phyloP scores from a whole-genome alignment of 495 filamentous ascomycete genomes.

The Neurospora africana region DNA sequence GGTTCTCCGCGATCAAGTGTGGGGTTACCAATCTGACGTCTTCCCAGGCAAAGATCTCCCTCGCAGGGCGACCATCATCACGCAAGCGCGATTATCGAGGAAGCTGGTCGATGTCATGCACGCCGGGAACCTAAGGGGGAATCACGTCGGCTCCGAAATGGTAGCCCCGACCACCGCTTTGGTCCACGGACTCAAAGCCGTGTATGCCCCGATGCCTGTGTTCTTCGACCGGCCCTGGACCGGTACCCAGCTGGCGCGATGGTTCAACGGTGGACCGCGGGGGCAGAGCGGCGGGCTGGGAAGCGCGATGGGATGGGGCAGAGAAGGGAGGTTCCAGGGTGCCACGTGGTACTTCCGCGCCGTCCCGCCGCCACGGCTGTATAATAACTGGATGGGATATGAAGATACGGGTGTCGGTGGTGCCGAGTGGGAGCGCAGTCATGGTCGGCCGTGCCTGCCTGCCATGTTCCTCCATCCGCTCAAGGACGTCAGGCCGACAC shows the following conservation, averaged over 20 bases:
- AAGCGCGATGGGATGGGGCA: constrained; percentile 39
- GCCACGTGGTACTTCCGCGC: constrained; percentile 50
- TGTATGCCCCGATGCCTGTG: constrained; percentile 59
- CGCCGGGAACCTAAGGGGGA: constrained; percentile 47
- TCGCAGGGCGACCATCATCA: constrained; percentile 56
- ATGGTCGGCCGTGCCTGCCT: constrained; percentile 45
- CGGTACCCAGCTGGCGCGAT: constrained; percentile 41
- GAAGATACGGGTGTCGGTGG: constrained; percentile 42
- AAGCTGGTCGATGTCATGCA: constrained; percentile 56
- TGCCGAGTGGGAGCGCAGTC: constrained; percentile 38
- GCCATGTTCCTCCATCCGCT: constrained; percentile 47
- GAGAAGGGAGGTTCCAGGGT: constrained; percentile 45
- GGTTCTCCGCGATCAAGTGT: constrained; percentile 50
- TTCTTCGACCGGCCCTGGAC: constrained; percentile 54
- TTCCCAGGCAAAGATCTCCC: constrained; percentile 42
- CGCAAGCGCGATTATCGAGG: constrained; percentile 52
- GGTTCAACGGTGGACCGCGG: constrained; percentile 50
- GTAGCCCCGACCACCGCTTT: constrained; percentile 53
- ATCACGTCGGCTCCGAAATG: constrained; percentile 61
- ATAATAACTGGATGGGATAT: constrained; percentile 53
- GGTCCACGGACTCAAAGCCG: constrained; percentile 62
- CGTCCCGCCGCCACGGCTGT: constrained; percentile 43
- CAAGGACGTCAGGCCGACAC: constrained; percentile 36
- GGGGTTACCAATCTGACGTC: constrained; percentile 45
- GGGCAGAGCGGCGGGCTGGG: constrained; percentile 37